A percentile compares a stretch with the other conserved stretches of the same genome.
Evolutionary conservation across 2,329 filamentous ascomycete genomes (phyloP).

Genomic region (Cladosporium sp.): DNA sequence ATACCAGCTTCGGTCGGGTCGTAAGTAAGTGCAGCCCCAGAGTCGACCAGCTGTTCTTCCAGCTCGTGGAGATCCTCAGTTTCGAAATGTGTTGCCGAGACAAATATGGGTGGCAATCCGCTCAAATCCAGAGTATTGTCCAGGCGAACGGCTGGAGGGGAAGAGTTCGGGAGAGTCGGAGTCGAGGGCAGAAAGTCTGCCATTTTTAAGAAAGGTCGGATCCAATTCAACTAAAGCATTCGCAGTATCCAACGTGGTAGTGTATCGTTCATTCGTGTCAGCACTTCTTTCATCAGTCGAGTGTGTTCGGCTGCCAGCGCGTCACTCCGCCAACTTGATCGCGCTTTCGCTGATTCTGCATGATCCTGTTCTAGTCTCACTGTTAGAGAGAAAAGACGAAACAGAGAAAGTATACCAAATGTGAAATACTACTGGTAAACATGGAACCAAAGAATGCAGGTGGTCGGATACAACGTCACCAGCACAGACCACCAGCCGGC

Average conservation of each 20-base stretch:
- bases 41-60: slow-evolving; percentile 61
- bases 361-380: neutral
- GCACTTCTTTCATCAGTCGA: neutral
- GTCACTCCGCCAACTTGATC: neutral
- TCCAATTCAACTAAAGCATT: neutral
- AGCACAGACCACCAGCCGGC: slow-evolving; percentile 3
- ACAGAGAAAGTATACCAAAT: neutral
- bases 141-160: neutral
- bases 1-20: slow-evolving; percentile 71
- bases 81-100: slow-evolving; percentile 70
- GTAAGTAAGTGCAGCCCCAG: slow-evolving; percentile 63
- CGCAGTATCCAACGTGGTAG: neutral
- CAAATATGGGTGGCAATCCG: slow-evolving; percentile 64
- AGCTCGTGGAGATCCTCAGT: slow-evolving; percentile 62
- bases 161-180: slow-evolving; percentile 9
- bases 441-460: slow-evolving; percentile 8
- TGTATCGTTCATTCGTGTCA: neutral
- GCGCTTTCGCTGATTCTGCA: neutral
- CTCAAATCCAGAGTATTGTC: slow-evolving; percentile 41
- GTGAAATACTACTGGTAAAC: neutral
- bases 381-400: neutral
- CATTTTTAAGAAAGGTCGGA: neutral
- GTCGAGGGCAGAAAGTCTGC: neutral
- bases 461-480: slow-evolving; percentile 6
- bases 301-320: neutral